A percentile compares a stretch with the other conserved stretches of the same genome.
phyloP scores from a whole-genome alignment of 345 rosid species.

The Hibiscus syriacus region DNA sequence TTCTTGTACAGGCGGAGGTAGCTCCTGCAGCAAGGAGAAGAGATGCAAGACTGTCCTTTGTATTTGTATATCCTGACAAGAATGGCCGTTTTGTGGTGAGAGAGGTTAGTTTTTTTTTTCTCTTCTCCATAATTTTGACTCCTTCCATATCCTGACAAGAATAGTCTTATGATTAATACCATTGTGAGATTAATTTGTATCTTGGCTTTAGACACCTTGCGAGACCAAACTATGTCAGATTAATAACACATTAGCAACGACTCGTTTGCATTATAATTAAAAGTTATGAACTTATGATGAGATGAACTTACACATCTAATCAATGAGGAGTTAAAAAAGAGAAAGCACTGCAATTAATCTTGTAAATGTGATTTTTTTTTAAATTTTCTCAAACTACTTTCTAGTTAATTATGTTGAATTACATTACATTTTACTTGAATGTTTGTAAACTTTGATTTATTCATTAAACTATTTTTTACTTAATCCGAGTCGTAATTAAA shows the following conservation, averaged over 20 bases:
- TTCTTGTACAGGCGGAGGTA: constrained; percentile 64
- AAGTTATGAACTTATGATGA: background rate
- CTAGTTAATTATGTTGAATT: too few relatives aligned
- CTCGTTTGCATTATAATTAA: background rate
- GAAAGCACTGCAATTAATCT: too few relatives aligned
- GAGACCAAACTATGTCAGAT: background rate
- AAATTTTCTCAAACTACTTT: too few relatives aligned
- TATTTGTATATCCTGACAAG: constrained; percentile 81
- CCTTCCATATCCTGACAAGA: background rate
- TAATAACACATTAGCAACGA: background rate
- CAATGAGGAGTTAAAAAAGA: too few relatives aligned
- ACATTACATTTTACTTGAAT: too few relatives aligned
- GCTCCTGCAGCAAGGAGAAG: constrained; percentile 85
- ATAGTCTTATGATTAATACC: background rate
- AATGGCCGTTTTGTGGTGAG: too few relatives aligned
- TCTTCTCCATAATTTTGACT: background rate
- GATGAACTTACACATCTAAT: too few relatives aligned
- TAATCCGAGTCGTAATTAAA: too few relatives aligned
- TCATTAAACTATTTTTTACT: too few relatives aligned
- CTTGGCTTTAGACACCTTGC: background rate
- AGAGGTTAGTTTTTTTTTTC: constrained; percentile 41
- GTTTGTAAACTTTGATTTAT: too few relatives aligned
- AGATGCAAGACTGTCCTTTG: constrained; percentile 78
- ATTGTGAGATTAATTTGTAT: background rate
- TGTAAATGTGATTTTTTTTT: too few relatives aligned